Base-by-base conservation (phyloP, 176 grass and related monocot species). In the Oryza punctata region DNA sequence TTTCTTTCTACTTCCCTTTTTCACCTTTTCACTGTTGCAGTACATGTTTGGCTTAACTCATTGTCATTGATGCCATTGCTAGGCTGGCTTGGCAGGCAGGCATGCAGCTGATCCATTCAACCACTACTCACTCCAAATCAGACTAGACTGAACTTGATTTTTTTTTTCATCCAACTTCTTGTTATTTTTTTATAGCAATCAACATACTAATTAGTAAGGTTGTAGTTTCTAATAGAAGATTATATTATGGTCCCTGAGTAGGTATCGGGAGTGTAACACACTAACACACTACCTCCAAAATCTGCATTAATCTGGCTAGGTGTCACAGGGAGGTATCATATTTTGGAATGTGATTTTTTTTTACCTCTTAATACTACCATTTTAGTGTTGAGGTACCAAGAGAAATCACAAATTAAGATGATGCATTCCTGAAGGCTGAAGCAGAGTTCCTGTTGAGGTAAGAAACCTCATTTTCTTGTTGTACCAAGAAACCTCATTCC, bases 1-100 rank as follows among this genome's bases (percentile, higher is more conserved):
- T 77, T 77, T 41, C 4, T 77, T 63, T 41, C 4, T 41, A 65
- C n/a, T 30, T 0, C 60, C 23, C 76, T 40, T 78, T 63, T 77
- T 78, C 24, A 78, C 35, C 37, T 78, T 78, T 78, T 66, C 61
- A 78, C 61, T 65, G 76, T 45, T 46, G 7, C 61, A 78, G 61
- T 78, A 66, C 75, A 77, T 43, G 75, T 77, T 77, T 66, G 76
- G 12, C 8, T 46, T 29, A 66, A 21, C 61, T 5, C 76, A 30
- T 45, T 43, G 76, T 18, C 61, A 78, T 65, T 10, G 76, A 65
- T 78, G 37, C 35, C 33, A 64, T 24, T 40, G 75, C 32, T 37
- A 61, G 33, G 71, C 44, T 74, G 44, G 71, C 75, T 63, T 63
- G 6, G 54, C 54, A 63, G 6, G 54, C 54, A 63, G 30, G 44